These are phyloP conservation scores for Sporothrix dimorphospora DNA, from an alignment of 2,329 filamentous ascomycete genomes.

Conservation along the genomic window DNA sequence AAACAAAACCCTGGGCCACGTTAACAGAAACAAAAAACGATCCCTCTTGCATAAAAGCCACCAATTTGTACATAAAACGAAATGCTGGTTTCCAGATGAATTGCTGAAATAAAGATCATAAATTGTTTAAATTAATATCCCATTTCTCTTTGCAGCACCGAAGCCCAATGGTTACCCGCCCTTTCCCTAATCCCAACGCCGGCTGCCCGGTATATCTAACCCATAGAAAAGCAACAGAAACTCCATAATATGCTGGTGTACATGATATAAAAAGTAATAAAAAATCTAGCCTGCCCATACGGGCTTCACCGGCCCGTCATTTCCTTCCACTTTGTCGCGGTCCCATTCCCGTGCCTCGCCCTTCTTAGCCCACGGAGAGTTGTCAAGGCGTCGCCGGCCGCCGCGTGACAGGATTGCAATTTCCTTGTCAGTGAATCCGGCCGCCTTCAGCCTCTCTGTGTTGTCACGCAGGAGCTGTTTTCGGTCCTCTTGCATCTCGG, in stretches of 20 bases:
- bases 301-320: conserved; percentile 32
- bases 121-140: background rate
- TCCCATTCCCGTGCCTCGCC: conserved; percentile 69
- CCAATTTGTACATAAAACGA: conserved; percentile 13
- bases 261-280: background rate
- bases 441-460: conserved; percentile 72
- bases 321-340: conserved; percentile 50
- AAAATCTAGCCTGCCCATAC: conserved; percentile 31
- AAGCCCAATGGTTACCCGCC: background rate
- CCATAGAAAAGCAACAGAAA: background rate
- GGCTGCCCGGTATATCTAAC: background rate
- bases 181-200: background rate
- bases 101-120: background rate
- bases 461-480: conserved; percentile 76
- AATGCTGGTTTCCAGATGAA: background rate
- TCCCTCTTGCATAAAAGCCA: conserved; percentile 3
- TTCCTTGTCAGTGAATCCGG: conserved; percentile 77
- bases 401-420: conserved; percentile 71
- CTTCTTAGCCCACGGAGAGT: conserved; percentile 71
- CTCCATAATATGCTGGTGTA: background rate
- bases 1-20: background rate
- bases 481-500: conserved; percentile 57
- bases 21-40: background rate
- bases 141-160: background rate
- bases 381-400: conserved; percentile 62